Evolutionary conservation across 2,329 filamentous ascomycete species (phyloP).

Genomic region (Microdochium bolleyi): DNA sequence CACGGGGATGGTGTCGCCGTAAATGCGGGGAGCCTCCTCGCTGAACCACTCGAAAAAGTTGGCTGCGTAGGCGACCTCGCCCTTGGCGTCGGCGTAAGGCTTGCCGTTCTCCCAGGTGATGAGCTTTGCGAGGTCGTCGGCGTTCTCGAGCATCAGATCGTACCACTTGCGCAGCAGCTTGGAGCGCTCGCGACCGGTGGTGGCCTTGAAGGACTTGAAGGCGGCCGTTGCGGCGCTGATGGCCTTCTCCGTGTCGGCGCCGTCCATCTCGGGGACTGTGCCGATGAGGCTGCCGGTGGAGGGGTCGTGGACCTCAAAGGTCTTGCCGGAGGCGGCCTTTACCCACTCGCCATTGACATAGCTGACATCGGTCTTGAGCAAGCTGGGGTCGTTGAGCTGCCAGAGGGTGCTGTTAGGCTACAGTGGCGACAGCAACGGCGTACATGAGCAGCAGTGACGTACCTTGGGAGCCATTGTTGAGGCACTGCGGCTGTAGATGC

Average conservation of each 20-base stretch:
- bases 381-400: conserved; percentile 68
- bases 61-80: conserved; percentile 65
- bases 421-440: background rate
- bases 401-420: background rate
- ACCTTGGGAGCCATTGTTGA: background rate
- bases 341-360: conserved; percentile 96
- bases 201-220: conserved; percentile 60
- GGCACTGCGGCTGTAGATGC: background rate
- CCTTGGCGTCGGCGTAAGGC: conserved; percentile 65
- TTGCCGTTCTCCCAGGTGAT: conserved; percentile 92
- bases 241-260: conserved; percentile 68
- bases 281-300: conserved; percentile 75
- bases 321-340: conserved; percentile 76
- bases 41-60: conserved; percentile 77
- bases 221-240: conserved; percentile 78
- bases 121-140: conserved; percentile 71
- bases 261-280: conserved; percentile 75
- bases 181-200: conserved; percentile 66
- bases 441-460: background rate
- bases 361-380: conserved; percentile 74
- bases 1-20: conserved; percentile 68
- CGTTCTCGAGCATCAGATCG: conserved; percentile 69
- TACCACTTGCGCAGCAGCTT: conserved; percentile 75
- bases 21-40: conserved; percentile 66
- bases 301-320: conserved; percentile 84